Percentiles rank a stretch among this genome's conserved stretches.
phyloP scores from a whole-genome alignment of 768 basidiomycete species.

The Suillus subluteus region DNA sequence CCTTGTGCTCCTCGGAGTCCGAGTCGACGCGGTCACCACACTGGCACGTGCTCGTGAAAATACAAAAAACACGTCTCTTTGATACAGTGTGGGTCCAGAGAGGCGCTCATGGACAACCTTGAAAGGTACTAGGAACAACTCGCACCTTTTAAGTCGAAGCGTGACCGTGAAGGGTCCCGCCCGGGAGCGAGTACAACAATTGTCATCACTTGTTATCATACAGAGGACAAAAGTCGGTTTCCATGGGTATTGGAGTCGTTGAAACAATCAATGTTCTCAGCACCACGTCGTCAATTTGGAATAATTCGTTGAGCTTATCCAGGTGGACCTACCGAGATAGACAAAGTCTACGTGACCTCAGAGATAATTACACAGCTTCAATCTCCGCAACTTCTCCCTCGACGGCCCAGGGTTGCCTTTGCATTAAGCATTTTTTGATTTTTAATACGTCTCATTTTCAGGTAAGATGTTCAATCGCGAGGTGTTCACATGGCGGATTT shows the following conservation, averaged over 20 bases:
- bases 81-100: conserved; percentile 11
- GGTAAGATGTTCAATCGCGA: background rate
- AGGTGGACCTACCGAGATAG: background rate
- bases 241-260: background rate
- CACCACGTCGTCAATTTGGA: background rate
- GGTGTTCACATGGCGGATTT: background rate
- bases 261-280: background rate
- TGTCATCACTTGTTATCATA: background rate
- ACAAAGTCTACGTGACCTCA: no score
- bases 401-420: background rate
- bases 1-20: background rate
- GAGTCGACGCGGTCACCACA: background rate
- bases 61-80: background rate
- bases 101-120: background rate
- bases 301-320: background rate
- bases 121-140: background rate
- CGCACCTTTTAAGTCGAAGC: background rate
- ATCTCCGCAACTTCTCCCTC: background rate
- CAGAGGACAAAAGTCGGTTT: background rate
- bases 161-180: background rate
- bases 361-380: background rate
- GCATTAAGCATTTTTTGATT: background rate
- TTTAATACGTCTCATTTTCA: background rate
- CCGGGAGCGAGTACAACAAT: background rate
- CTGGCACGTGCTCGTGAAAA: background rate